Base-by-base conservation (phyloP, 805 yeast species). In the Kuraishia floccosa region DNA sequence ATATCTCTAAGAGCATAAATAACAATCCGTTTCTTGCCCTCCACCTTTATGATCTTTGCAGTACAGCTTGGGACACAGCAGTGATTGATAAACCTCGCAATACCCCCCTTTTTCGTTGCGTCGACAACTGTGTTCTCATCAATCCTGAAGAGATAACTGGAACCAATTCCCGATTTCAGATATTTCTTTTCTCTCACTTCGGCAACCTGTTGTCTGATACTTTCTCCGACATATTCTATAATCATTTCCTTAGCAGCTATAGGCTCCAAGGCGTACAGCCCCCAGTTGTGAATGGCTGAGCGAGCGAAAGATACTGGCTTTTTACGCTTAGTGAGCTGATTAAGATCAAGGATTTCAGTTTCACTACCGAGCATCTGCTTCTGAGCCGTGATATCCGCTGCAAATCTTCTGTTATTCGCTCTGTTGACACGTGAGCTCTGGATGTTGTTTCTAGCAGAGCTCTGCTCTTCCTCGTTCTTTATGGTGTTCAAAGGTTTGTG, bases 221-320 rank as follows among this genome's bases (percentile, higher is more conserved):
- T 68, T 43, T 91, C 97, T 18, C 99, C 99, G 4, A 91, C 96
- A 45, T 91, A 91, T 54, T 91, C 99, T 36, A 91, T 89, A 46
- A 91, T 86, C 96, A 91, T 89, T 53, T 91, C 98, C 41, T 76
- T 81, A 1, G 91, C 93, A n/a, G 85, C 82, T 47, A 91, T 91
- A 2, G 94, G 94, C 46, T 91, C 97, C 45, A 83, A 59, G 0
- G 99, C 98, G 55, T 86, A 91, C 24, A 91, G 58, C 0, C 99
- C 99, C 98, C 98, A 91, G 47, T 89, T 85, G 52, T 91, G 98
- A 46, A 91, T 91, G 0, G 96, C 94, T 2, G 96, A 86, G 32
- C 97, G 65, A 0, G 96, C 96, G 63, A 87, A 87, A n/a, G 91
- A 79, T 6, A 89, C 96, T 0, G 95, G 94, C 47, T 89, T 89